Evolutionary conservation across 768 basidiomycete species (phyloP), one percentile per base, ranked within the genome.

Genomic region (Astraeus odoratus): DNA sequence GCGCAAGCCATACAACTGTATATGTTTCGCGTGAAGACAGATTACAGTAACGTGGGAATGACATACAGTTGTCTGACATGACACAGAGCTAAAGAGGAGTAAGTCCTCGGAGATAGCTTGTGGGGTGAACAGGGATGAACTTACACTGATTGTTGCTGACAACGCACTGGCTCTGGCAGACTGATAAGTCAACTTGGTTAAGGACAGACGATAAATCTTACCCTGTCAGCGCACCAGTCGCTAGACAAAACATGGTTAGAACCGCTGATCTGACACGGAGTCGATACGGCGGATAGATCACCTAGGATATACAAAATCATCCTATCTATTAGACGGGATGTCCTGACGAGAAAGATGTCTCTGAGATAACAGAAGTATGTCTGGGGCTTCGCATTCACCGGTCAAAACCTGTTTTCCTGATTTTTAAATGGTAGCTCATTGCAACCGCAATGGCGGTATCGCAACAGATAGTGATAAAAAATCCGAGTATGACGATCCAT

Each of bases 401-500:
- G 16, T 15, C 29, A 30, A 54, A 44, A 12, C 35, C 12, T 24
- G 31, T 22, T 15, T 15, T 12, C 42, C 9, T n/a, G n/a, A n/a
- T n/a, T 31, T 31, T 8, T 19, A 7, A 15, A 6, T 23, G 8
- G 30, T 57, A 47, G 2, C 57, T 45, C 30, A 9, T 31, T n/a
- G 4, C 15, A 9, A 6, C 12, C 18, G 13, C 31, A 15, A 12
- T n/a, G 8, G 31, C 30, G 4, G 30, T 9, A n/a, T 31, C 30
- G 16, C 30, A n/a, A n/a, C 30, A 31, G 4, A 31, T 33, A 6
- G 31, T 12, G 31, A 33, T 33, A 13, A n/a, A 33, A 13, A 33
- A 18, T 18, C 15, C 31, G 31, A 33, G 15, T 33, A 3, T 33
- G 7, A n/a, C n/a, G n/a, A n/a, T n/a, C n/a, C n/a, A n/a, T n/a